Evolutionary conservation across 371 early-diverging fungal genomes (phyloP), one percentile per base, ranked within the genome.

Genomic region (Mortierella sp.): DNA sequence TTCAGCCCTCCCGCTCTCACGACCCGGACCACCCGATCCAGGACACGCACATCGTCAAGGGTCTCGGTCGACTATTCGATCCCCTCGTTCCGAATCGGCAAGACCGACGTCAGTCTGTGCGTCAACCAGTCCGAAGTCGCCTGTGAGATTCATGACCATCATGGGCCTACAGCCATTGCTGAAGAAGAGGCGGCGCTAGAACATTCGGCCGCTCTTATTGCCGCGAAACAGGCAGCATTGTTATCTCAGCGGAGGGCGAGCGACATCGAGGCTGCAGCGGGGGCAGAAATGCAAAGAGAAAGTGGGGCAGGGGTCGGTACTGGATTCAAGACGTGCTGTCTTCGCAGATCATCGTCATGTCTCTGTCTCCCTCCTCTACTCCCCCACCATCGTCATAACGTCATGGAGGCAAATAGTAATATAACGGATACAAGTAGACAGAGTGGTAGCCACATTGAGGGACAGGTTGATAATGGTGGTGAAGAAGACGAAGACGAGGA

Each of bases 61-160:
- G 49, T 32, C 3, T 54, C 72, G 0, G 49, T 35, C 35, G 54
- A 46, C n/a, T 44, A 65, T 32, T 63, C 80, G 11, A 49, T 27
- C 3, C 73, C 29, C 3, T 71, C 77, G 3, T 60, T 70, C 51
- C 74, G 49, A 29, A 11, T 54, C 7, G 27, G 43, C 32, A 70
- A 74, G 35, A 74, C 65, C 97, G 32, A 78, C 60, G 63, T 88
- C 89, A 83, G 96, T 97, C 76, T 68, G 68, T 68, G 68, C 41
- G 41, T 94, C 94, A 35, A 90, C 88, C 75, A 98, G 80, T 27
- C 98, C 89, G 60, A 92, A 89, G 49, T 93, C 77, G 85, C 97
- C 98, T 24, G 96, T 94, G 12, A 96, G 93, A 88, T 99, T 99
- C 38, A 99, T 97, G 3, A 99, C 29, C 43, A 81, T 32, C 60